Base-by-base conservation (phyloP, 202 grass and related monocot genomes). In the Dendrocalamus latiflorus region DNA sequence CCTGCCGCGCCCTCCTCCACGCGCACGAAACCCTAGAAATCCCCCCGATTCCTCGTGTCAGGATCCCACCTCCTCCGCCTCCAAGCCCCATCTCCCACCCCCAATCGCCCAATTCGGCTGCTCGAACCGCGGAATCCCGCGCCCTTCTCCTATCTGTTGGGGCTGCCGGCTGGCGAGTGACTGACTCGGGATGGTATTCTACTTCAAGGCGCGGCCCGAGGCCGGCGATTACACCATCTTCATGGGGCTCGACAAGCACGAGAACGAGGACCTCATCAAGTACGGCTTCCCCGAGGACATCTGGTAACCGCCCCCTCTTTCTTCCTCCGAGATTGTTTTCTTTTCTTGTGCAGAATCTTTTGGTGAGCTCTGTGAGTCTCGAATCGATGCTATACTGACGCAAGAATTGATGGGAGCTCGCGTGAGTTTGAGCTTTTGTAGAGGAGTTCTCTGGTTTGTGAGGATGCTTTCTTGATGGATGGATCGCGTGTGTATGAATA, bases 231-330 rank as follows among this genome's bases (percentile, higher is more conserved):
- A 89, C 88, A 92, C 93, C 87, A 94, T 99, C 75, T 99, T 99
- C 83, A 99, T 96, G 96, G 93, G 93, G n/a, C 75, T 99, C 14
- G 96, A 96, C 91, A 96, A 96, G 81, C 49, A 86, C 65, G 93
- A 99, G 86, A 99, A 99, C 87, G 91, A 99, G 87, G 96, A 99
- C 83, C 89, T 99, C 38, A 99, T 99, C 83, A 94, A 92, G 78
- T 96, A 94, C 68, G 97, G 97, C 11, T 96, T 99, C 74, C 91
- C 91, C 2, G 97, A 96, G 83, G 97, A 99, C 75, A 92, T 96
- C 65, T 99, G 97, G 93, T 99, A 92, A 82, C 8, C n/a, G n/a
- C n/a, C n/a, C n/a, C n/a, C n/a, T 49, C 39, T 76, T 33, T 66
- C 17, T 39, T 30, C 38, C 39, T 9, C 22, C 37, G 16, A 58